Conservation (phyloP, 805 yeast species). For the Wickerhamiella azyma region DNA sequence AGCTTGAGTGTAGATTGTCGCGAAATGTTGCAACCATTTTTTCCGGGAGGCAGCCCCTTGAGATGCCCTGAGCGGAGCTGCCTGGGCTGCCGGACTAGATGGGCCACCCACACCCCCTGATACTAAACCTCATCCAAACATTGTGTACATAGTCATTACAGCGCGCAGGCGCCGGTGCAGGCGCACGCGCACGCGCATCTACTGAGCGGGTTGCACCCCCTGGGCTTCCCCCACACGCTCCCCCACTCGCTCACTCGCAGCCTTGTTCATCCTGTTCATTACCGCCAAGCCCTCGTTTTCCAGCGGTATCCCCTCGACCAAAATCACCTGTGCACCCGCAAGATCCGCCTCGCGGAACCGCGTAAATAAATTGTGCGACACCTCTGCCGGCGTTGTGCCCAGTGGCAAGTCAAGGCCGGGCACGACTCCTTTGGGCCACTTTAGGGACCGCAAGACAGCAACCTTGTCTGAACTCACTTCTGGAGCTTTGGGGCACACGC, state of each 20-base stretch:
- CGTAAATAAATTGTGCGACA: constrained; percentile 65
- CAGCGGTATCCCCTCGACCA: constrained; percentile 74
- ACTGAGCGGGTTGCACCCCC: too few species aligned
- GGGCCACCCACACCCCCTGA: too few species aligned
- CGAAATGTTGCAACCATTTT: too few species aligned
- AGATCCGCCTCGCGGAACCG: constrained; percentile 65
- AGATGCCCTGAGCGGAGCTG: too few species aligned
- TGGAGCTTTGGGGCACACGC: constrained; percentile 22
- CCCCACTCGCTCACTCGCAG: constrained; percentile 35
- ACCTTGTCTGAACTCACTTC: constrained; percentile 8
- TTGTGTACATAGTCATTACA: not conserved
- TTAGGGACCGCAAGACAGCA: constrained; percentile 8
- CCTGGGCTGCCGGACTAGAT: too few species aligned
- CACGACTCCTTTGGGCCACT: not conserved
- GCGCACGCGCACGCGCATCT: too few species aligned
- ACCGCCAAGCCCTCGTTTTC: constrained; percentile 79
- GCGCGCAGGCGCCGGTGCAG: too few species aligned
- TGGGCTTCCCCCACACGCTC: not conserved
- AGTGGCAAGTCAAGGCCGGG: constrained; percentile 20
- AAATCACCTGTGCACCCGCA: constrained; percentile 48
- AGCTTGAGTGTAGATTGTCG: too few species aligned
- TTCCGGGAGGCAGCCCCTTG: too few species aligned
- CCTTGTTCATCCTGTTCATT: constrained; percentile 81
- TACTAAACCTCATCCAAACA: too few species aligned
- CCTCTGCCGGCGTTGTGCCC: constrained; percentile 41